These are phyloP conservation scores for Turritis glabra DNA, from an alignment of 345 rosid species.

Conservation along the genomic window DNA sequence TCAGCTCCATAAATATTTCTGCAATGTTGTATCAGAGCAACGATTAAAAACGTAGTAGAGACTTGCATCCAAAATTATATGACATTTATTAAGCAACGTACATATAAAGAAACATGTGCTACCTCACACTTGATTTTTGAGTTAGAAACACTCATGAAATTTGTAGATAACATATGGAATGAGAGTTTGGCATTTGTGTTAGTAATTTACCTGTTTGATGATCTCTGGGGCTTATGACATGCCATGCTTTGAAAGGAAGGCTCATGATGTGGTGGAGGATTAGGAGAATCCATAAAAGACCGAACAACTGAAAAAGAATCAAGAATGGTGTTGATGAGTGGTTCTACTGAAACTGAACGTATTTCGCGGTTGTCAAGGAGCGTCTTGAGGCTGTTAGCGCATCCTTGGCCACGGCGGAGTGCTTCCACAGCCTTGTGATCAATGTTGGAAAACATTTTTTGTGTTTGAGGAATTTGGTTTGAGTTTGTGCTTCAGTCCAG, in stretches of 20 bases:
- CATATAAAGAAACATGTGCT: not conserved
- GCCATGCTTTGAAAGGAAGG: not conserved
- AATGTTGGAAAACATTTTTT: not conserved
- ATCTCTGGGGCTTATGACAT: not conserved
- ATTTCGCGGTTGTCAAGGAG: not conserved
- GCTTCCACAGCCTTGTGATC: slow-evolving; percentile 1
- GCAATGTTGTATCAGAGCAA: not conserved
- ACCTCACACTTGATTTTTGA: not conserved
- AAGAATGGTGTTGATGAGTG: slow-evolving; percentile 14
- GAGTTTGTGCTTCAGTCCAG: too few relatives aligned
- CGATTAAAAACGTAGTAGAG: not conserved
- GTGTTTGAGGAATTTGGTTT: not conserved
- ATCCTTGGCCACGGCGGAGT: slow-evolving; percentile 24
- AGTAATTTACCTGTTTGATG: slow-evolving; percentile 1
- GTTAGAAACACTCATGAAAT: not conserved
- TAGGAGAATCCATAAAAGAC: not conserved
- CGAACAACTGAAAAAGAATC: slow-evolving; percentile 13
- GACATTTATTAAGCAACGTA: too few relatives aligned
- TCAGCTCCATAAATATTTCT: not conserved
- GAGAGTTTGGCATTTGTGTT: not conserved
- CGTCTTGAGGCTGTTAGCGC: slow-evolving; percentile 8
- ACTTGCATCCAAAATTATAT: too few relatives aligned
- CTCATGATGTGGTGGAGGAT: not conserved
- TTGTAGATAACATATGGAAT: not conserved
- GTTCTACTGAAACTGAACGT: not conserved